Evolutionary conservation across 257 asterid species (phyloP).

Genomic region (Lantana camara): DNA sequence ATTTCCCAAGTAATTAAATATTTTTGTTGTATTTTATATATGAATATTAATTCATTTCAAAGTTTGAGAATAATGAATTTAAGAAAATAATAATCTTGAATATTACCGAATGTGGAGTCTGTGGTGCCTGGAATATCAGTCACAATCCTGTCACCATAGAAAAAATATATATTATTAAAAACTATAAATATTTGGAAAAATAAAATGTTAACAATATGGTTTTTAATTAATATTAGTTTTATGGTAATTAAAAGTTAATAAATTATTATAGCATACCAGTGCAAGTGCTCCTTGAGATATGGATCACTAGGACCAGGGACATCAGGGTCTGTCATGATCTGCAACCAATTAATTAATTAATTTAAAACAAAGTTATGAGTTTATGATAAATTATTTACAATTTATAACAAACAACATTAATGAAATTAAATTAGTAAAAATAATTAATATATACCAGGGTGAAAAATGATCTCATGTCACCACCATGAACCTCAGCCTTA

Average conservation of each 20-base stretch:
- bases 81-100: background rate
- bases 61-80: background rate
- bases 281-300: conserved; percentile 67
- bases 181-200: background rate
- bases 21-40: background rate
- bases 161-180: too few species aligned
- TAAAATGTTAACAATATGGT: too few species aligned
- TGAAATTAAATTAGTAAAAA: too few species aligned
- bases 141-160: conserved; percentile 77
- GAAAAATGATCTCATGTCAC: conserved; percentile 80
- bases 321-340: conserved; percentile 80
- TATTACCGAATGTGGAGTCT: conserved; percentile 88
- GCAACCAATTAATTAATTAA: conserved; percentile 7
- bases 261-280: conserved; percentile 44
- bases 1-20: too few species aligned
- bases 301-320: conserved; percentile 84
- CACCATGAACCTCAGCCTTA: conserved; percentile 72
- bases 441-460: conserved; percentile 53
- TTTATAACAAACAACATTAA: too few species aligned
- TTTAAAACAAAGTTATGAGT: too few species aligned
- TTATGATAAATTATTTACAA: too few species aligned
- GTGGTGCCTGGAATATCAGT: conserved; percentile 96
- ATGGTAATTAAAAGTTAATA: too few species aligned
- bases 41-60: too few species aligned
- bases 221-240: too few species aligned